phyloP scores from a whole-genome alignment of 306 rosid species.

The Inga laurina region DNA sequence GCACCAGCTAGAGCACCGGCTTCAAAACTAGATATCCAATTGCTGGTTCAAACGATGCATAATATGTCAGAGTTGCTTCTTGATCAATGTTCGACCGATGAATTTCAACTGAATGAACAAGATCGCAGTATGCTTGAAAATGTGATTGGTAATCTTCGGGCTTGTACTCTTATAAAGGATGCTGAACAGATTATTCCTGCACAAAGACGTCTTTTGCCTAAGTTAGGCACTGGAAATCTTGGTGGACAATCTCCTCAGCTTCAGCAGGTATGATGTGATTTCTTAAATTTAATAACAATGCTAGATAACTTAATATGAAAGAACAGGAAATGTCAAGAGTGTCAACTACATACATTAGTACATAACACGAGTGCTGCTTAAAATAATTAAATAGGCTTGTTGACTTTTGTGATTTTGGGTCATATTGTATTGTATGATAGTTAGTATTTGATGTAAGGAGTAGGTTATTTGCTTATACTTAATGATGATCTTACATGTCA shows the following conservation, averaged over 20 bases:
- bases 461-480: not conserved
- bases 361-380: not conserved
- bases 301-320: not conserved
- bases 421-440: not conserved
- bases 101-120: slow-evolving; percentile 45
- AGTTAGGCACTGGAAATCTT: slow-evolving; percentile 38
- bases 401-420: not conserved
- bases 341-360: not conserved
- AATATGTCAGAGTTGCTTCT: slow-evolving; percentile 70
- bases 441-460: not conserved
- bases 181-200: slow-evolving; percentile 30
- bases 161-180: slow-evolving; percentile 46
- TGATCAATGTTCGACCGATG: slow-evolving; percentile 44
- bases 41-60: slow-evolving; percentile 54
- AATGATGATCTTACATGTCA: slow-evolving; percentile 2
- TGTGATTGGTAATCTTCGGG: slow-evolving; percentile 55
- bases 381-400: not conserved
- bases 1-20: slow-evolving; percentile 22
- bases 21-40: slow-evolving; percentile 50
- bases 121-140: slow-evolving; percentile 49
- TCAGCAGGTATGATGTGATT: slow-evolving; percentile 50
- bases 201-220: slow-evolving; percentile 37
- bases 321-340: not conserved
- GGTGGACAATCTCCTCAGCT: slow-evolving; percentile 35
- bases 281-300: slow-evolving; percentile 21